Base-by-base conservation (phyloP, 2,329 filamentous ascomycete genomes). In the Hypoxylon sp. region DNA sequence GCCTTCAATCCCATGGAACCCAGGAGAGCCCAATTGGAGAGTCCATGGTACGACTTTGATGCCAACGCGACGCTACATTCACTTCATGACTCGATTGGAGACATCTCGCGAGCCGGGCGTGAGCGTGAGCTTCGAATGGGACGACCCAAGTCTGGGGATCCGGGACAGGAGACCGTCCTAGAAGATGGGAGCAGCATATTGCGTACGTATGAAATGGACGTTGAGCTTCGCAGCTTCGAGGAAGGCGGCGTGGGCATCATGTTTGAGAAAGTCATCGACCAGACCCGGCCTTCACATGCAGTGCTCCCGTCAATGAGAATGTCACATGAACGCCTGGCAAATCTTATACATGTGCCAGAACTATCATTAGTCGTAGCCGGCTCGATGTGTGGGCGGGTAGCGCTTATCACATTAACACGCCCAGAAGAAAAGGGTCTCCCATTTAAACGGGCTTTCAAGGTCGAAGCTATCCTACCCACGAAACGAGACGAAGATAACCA, bases 341-440 rank as follows among this genome's bases (percentile, higher is more conserved):
- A 92, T 84, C 79, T 88, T 39, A 80, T 85, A 0, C 84, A 90
- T 55, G 88, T 94, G 1, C 90, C 91, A 0, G 89, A 92, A 72
- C 82, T 96, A 1, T 90, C 85, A n/a, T 81, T 94, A 13, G 86
- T 94, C 8, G 82, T 93, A 2, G 81, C 91, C 1, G 92, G 86
- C 0, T 90, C 89, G 10, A 85, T 89, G n/a, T 86, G 85, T 52
- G 92, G 92, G 0, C 85, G 88, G 8, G 91, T 89, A 0, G 84
- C 86, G 1, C 80, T 95, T 2, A 76, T 92, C 59, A 85, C 85
- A 1, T 78, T 93, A 26, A 92, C 91, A 0, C 80, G 83, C n/a
- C 76, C 76, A 64, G 67, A 69, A 67, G 53, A 71, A 70, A 19
- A 73, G 46, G 8, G 73, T 60, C 59, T 75, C 24, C 69, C 72